phyloP scores from a whole-genome alignment of 257 asterid species.

The Solanum bulbocastanum region DNA sequence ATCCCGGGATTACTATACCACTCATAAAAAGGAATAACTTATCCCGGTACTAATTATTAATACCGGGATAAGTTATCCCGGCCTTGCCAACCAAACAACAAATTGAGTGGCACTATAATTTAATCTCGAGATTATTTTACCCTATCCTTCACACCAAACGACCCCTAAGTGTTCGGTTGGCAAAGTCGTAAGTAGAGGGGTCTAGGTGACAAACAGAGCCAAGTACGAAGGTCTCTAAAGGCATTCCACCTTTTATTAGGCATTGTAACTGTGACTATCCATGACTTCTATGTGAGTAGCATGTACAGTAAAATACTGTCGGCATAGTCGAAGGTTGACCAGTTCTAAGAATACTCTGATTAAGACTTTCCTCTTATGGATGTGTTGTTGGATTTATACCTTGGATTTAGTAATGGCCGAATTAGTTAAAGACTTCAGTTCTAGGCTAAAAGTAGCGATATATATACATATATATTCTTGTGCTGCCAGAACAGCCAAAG shows the following conservation, averaged over 20 bases:
- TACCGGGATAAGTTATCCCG: no score
- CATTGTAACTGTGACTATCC: not conserved
- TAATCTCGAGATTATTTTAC: no score
- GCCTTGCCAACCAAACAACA: no score
- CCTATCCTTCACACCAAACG: no score
- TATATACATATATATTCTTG: not conserved
- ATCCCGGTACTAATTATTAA: no score
- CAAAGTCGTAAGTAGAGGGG: no score
- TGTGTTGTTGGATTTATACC: not conserved
- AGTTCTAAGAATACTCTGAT: not conserved
- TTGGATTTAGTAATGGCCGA: not conserved
- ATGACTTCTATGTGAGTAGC: not conserved
- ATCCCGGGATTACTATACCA: no score
- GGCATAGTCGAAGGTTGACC: not conserved
- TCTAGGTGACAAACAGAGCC: no score
- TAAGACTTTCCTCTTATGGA: not conserved
- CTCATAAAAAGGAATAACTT: no score
- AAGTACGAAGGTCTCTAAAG: no score
- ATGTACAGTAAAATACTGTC: not conserved
- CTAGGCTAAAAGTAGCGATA: not conserved
- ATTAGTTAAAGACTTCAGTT: not conserved
- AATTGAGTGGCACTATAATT: no score
- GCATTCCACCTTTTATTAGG: not conserved
- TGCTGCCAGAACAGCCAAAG: not conserved
- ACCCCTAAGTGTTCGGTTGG: no score